These are phyloP conservation scores for Bassia scoparia DNA, from an alignment of 148 eudicot species.

Conservation along the genomic window DNA sequence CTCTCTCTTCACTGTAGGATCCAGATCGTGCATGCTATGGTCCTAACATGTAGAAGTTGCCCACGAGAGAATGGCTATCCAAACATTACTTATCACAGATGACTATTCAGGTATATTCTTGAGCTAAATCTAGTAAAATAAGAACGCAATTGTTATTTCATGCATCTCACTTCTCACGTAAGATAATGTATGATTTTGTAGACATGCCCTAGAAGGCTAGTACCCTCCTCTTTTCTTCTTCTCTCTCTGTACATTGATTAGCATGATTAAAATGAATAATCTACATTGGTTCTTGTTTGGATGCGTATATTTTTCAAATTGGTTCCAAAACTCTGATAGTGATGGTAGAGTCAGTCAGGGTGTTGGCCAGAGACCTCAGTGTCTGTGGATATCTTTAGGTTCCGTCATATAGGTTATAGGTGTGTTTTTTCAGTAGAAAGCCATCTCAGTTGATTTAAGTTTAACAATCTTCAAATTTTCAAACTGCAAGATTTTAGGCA, in stretches of 20 bases:
- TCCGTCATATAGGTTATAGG: too few relatives aligned
- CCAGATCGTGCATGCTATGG: constrained; percentile 97
- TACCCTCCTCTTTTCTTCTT: too few relatives aligned
- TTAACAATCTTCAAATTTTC: too few relatives aligned
- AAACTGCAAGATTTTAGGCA: too few relatives aligned
- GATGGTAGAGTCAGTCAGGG: neutral
- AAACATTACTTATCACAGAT: constrained; percentile 89
- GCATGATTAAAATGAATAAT: neutral
- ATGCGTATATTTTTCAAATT: too few relatives aligned
- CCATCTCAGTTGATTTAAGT: too few relatives aligned
- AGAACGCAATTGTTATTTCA: too few relatives aligned
- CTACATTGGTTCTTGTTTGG: neutral
- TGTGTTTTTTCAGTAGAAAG: too few relatives aligned
- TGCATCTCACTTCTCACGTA: too few relatives aligned
- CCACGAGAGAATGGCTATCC: constrained; percentile 93
- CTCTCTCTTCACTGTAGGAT: constrained; percentile 64
- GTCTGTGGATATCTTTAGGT: too few relatives aligned
- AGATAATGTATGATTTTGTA: too few relatives aligned
- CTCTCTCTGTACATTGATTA: neutral
- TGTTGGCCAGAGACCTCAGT: neutral
- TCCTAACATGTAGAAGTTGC: constrained; percentile 98
- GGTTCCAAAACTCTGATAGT: neutral
- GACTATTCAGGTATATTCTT: constrained; percentile 71
- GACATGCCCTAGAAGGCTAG: too few relatives aligned
- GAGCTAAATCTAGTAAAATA: neutral